Evolutionary conservation across 2,329 filamentous ascomycete genomes (phyloP).

Genomic region (Talaromyces piceae): DNA sequence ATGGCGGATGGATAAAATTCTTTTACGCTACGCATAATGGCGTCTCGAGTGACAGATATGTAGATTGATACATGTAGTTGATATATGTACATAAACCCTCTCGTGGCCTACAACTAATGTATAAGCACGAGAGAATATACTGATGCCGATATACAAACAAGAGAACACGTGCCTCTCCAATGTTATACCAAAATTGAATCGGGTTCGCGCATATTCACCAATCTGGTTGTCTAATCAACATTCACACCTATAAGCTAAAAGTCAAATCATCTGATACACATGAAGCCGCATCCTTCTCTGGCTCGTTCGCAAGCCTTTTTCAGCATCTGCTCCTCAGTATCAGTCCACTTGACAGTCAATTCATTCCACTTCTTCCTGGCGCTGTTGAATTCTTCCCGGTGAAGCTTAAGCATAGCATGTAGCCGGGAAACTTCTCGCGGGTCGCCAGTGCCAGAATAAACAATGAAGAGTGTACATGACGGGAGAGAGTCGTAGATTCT

Average conservation of each 20-base stretch:
- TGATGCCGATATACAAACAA: background rate
- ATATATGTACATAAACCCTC: background rate
- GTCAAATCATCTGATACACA: conserved; percentile 47
- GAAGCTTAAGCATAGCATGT: conserved; percentile 49
- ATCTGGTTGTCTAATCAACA: background rate
- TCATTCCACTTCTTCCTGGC: conserved; percentile 56
- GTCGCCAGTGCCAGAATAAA: conserved; percentile 59
- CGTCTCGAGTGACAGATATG: no score
- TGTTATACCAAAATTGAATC: background rate
- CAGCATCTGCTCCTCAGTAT: conserved; percentile 54
- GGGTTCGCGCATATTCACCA: background rate
- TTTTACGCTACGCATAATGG: background rate
- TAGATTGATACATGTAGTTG: background rate
- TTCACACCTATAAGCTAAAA: background rate
- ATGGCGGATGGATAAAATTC: conserved; percentile 24
- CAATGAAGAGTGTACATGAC: conserved; percentile 52
- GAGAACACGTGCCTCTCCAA: background rate
- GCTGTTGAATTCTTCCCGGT: conserved; percentile 49
- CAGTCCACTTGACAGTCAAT: conserved; percentile 57
- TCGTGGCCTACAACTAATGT: background rate
- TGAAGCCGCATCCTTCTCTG: conserved; percentile 52
- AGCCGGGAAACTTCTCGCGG: conserved; percentile 50
- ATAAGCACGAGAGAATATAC: background rate
- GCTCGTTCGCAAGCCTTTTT: conserved; percentile 50
- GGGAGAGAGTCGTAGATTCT: conserved; percentile 51